These are phyloP conservation scores for Bisporella sp. DNA, from an alignment of 2,329 filamentous ascomycete genomes.

Conservation along the genomic window DNA sequence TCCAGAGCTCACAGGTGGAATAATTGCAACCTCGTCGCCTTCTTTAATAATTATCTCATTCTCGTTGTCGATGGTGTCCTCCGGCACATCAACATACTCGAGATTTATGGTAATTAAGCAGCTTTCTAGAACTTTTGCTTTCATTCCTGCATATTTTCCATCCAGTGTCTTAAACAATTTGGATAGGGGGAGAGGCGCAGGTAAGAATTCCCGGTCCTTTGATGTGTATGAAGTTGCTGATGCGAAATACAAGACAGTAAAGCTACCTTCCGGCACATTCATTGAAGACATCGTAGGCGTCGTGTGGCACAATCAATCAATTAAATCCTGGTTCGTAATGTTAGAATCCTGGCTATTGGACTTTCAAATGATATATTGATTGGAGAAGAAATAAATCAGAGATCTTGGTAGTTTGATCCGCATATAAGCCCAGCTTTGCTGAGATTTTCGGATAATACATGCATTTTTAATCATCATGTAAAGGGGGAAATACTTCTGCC, in stretches of 20 bases:
- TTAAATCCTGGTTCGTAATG: too few species aligned
- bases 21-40: constrained; percentile 80
- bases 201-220: constrained; percentile 58
- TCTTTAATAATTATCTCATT: constrained; percentile 49
- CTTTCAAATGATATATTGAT: constrained; percentile 4
- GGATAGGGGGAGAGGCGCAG: constrained; percentile 56
- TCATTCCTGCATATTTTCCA: constrained; percentile 62
- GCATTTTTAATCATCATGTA: constrained; percentile 31
- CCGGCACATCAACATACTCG: constrained; percentile 65
- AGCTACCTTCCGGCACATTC: constrained; percentile 44
- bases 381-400: constrained; percentile 40
- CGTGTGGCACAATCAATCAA: too few species aligned
- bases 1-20: constrained; percentile 82
- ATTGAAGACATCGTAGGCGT: too few species aligned
- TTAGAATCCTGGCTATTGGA: too few species aligned
- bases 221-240: constrained; percentile 63
- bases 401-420: constrained; percentile 60
- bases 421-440: constrained; percentile 36
- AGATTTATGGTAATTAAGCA: constrained; percentile 76
- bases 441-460: constrained; percentile 34
- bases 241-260: constrained; percentile 79
- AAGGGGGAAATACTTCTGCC: neutral
- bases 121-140: constrained; percentile 58
- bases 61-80: constrained; percentile 32
- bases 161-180: constrained; percentile 64